A percentile compares a stretch with the other conserved stretches of the same genome.
These are phyloP conservation scores for Suaeda aralocaspica DNA, from an alignment of 148 eudicot genomes.

Conservation along the genomic window DNA sequence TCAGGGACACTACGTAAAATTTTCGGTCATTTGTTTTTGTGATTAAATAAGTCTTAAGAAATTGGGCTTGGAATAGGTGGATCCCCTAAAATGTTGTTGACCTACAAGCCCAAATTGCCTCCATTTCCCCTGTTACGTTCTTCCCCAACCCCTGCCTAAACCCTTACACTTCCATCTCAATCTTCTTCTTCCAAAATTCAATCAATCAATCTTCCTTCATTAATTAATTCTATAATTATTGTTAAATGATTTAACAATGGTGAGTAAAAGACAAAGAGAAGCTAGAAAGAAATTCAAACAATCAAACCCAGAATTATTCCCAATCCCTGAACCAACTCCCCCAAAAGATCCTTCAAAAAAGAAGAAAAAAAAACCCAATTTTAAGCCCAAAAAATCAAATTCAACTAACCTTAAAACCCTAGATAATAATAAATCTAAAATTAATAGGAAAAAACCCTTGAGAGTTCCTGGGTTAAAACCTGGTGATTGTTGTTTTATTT, in stretches of 20 bases:
- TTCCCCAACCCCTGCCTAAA: background rate
- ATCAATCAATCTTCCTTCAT: background rate
- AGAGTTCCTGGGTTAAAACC: conserved; percentile 92
- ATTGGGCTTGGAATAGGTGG: background rate
- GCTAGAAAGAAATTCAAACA: conserved; percentile 54
- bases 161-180: background rate
- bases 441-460: conserved; percentile 50
- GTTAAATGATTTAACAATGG: conserved; percentile 39
- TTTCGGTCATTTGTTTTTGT: too few species aligned
- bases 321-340: conserved; percentile 60
- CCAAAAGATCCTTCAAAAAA: conserved; percentile 65
- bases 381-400: conserved; percentile 56
- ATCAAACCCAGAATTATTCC: conserved; percentile 58
- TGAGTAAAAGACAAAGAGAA: conserved; percentile 60
- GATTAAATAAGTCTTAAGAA: too few species aligned
- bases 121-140: background rate
- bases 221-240: background rate
- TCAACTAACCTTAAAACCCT: conserved; percentile 23
- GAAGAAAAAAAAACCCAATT: conserved; percentile 49
- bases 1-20: too few species aligned
- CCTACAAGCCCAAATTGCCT: background rate
- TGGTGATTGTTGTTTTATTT: conserved; percentile 90
- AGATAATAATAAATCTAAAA: conserved; percentile 31
- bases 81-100: background rate
- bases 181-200: background rate